Percentiles rank a stretch among this genome's conserved stretches.
These are phyloP conservation scores for Trifolium pratense DNA, from an alignment of 306 rosid genomes.

Conservation along the genomic window DNA sequence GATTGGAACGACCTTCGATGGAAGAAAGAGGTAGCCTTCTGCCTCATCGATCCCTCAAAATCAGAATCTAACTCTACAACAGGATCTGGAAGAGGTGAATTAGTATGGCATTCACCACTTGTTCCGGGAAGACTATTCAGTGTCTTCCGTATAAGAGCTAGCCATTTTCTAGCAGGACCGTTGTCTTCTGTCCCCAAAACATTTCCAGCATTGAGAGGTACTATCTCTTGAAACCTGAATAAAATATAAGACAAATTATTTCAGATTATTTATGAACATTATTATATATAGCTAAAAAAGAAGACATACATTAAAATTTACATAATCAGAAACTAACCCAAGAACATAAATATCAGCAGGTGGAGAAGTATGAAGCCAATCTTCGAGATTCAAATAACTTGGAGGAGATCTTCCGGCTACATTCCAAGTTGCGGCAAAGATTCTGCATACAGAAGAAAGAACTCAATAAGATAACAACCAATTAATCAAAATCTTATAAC, in stretches of 20 bases:
- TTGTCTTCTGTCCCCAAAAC: conserved; percentile 98
- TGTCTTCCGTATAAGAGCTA: conserved; percentile 86
- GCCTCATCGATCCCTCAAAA: conserved; percentile 87
- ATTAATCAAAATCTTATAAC: background rate
- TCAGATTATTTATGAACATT: conserved; percentile 27
- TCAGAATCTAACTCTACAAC: conserved; percentile 84
- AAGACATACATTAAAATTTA: conserved; percentile 5
- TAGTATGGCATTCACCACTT: conserved; percentile 69
- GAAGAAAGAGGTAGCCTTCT: conserved; percentile 80
- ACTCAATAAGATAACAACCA: conserved; percentile 29
- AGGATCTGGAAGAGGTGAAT: conserved; percentile 92
- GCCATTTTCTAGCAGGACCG: conserved; percentile 97
- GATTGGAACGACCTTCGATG: conserved; percentile 94
- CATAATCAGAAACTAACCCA: conserved; percentile 59
- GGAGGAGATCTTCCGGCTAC: conserved; percentile 99
- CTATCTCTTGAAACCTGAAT: conserved; percentile 96
- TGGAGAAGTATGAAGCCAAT: conserved; percentile 97
- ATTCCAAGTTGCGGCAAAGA: conserved; percentile 96
- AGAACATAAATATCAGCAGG: conserved; percentile 97
- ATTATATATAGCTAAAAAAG: conserved; percentile 7
- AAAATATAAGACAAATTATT: conserved; percentile 30
- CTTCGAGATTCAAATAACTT: conserved; percentile 79
- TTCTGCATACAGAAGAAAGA: conserved; percentile 50
- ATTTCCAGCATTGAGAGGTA: conserved; percentile 98
- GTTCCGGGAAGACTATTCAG: conserved; percentile 90